Evolutionary conservation across 2,329 filamentous ascomycete species (phyloP).

Genomic region (Penicillium sp.): DNA sequence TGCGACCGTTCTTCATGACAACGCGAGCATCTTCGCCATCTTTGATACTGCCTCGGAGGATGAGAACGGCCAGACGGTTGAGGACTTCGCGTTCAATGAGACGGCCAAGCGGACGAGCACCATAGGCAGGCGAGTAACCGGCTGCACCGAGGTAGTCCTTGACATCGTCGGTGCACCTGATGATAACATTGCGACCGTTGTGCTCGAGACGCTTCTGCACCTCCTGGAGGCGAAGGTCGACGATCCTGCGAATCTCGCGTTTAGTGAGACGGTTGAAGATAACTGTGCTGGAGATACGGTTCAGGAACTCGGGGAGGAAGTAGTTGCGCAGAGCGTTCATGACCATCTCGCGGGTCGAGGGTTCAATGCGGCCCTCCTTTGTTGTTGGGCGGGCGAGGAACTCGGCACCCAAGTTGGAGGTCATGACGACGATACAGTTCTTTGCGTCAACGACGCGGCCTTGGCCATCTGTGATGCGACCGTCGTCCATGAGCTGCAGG

Average conservation of each 20-base stretch:
- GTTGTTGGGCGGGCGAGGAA: constrained; percentile 79
- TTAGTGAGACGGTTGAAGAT: constrained; percentile 97
- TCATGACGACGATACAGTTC: constrained; percentile 99
- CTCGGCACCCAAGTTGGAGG: constrained; percentile 93
- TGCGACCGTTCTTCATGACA: constrained; percentile 75
- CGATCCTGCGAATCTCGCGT: constrained; percentile 89
- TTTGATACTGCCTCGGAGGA: constrained; percentile 78
- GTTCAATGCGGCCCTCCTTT: constrained; percentile 82
- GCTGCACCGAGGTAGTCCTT: constrained; percentile 90
- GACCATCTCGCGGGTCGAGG: constrained; percentile 82
- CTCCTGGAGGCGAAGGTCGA: constrained; percentile 83
- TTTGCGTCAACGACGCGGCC: constrained; percentile 90
- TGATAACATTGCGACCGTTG: constrained; percentile 83
- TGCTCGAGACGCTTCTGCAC: constrained; percentile 87
- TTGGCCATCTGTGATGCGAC: constrained; percentile 97
- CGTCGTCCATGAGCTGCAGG: constrained; percentile 99
- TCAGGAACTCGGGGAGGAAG: constrained; percentile 97
- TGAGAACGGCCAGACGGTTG: constrained; percentile 88
- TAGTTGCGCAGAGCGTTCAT: constrained; percentile 90
- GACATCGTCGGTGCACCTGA: constrained; percentile 79
- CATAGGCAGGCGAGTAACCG: constrained; percentile 94
- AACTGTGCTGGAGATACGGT: constrained; percentile 92
- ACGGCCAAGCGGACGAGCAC: constrained; percentile 81
- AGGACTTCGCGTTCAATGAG: constrained; percentile 97
- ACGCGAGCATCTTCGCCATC: constrained; percentile 85